Evolutionary conservation across 2,329 filamentous ascomycete genomes (phyloP).

Genomic region (Hansfordia pulvinata): DNA sequence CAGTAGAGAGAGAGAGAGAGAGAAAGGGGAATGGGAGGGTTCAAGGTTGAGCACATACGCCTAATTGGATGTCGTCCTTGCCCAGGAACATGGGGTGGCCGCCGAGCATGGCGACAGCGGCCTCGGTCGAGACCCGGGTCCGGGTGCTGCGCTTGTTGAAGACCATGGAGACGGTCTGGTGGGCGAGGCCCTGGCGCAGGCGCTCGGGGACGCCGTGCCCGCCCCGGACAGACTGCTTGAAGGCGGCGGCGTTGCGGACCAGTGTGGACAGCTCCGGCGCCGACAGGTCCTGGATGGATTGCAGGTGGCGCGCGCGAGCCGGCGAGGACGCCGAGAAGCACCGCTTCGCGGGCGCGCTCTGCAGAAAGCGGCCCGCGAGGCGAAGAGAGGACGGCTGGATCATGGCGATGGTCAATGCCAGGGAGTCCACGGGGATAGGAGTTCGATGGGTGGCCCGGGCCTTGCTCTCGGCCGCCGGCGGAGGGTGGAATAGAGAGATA

Average conservation of each 20-base stretch:
- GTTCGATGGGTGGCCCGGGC: too few relatives aligned
- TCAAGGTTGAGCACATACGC: slow-evolving; percentile 38
- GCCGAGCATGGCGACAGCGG: slow-evolving; percentile 74
- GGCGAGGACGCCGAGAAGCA: slow-evolving; percentile 21
- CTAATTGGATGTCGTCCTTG: slow-evolving; percentile 91
- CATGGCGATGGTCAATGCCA: too few relatives aligned
- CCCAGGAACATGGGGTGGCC: slow-evolving; percentile 95
- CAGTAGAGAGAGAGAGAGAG: too few relatives aligned
- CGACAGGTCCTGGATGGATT: slow-evolving; percentile 80
- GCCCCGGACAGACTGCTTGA: slow-evolving; percentile 68
- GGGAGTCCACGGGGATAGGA: too few relatives aligned
- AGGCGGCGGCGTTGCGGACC: slow-evolving; percentile 65
- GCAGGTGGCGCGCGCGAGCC: slow-evolving; percentile 59
- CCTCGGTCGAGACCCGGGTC: slow-evolving; percentile 87
- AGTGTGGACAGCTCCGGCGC: slow-evolving; percentile 68
- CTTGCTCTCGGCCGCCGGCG: too few relatives aligned
- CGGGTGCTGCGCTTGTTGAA: slow-evolving; percentile 94
- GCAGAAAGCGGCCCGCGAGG: slow-evolving; percentile 8
- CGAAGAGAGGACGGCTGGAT: slow-evolving; percentile 12
- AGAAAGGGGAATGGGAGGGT: too few relatives aligned
- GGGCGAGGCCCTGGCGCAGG: slow-evolving; percentile 51
- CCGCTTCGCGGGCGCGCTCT: slow-evolving; percentile 24
- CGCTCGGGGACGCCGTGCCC: slow-evolving; percentile 42
- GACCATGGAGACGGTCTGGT: slow-evolving; percentile 83
- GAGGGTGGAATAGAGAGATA: too few relatives aligned